Percentiles rank a stretch among this genome's conserved stretches.
Conservation (phyloP, 441 rosid genomes). For the Syzygium syzygioides region DNA sequence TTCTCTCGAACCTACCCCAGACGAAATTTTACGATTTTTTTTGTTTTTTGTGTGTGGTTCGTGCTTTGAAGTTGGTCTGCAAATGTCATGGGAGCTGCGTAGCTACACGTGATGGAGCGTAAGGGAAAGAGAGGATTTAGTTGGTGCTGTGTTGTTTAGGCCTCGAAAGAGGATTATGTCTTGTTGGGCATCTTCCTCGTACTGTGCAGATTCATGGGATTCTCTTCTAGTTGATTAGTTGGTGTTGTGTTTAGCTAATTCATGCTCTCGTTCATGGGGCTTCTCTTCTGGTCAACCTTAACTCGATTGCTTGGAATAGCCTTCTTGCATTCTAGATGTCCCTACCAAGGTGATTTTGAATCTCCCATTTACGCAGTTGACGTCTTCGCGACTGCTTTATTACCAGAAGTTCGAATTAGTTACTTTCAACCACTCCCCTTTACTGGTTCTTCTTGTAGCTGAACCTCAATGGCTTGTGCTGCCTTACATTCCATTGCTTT, state of each 20-base stretch:
- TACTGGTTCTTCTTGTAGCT: background rate
- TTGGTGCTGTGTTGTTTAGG: background rate
- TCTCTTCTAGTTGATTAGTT: background rate
- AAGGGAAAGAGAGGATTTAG: background rate
- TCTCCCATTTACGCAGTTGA: background rate
- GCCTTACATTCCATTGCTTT: background rate
- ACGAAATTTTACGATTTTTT: background rate
- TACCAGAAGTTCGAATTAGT: background rate
- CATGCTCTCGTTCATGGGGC: background rate
- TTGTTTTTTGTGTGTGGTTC: background rate
- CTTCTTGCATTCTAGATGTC: accelerated
- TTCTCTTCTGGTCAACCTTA: background rate
- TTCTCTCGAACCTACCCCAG: background rate
- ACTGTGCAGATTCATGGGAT: background rate
- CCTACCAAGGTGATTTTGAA: background rate
- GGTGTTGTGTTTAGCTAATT: background rate
- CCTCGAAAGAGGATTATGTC: background rate
- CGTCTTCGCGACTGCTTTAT: background rate
- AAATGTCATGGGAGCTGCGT: background rate
- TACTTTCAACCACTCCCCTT: background rate
- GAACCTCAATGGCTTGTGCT: background rate
- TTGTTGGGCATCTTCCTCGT: background rate
- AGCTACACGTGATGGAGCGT: background rate
- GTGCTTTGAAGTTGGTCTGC: background rate
- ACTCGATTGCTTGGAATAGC: background rate